phyloP scores from a whole-genome alignment of 1,284 basidiomycete genomes.

The Mycena citricolor region DNA sequence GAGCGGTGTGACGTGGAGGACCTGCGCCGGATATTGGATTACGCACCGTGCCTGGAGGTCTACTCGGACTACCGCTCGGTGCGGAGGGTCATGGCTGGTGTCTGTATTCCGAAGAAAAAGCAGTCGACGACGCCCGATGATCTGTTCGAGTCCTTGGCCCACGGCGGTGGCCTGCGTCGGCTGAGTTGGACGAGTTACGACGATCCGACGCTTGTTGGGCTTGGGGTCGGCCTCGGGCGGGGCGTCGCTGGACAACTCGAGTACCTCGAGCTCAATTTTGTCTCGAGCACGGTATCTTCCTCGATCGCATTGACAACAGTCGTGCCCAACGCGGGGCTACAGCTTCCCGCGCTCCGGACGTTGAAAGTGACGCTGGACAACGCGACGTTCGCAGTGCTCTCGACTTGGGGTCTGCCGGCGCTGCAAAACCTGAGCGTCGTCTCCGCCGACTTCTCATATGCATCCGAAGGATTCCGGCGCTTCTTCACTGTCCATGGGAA shows the following conservation, averaged over 20 bases:
- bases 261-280: slow-evolving; percentile 48
- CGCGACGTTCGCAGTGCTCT: slow-evolving; percentile 62
- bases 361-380: slow-evolving; percentile 72
- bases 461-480: slow-evolving; percentile 55
- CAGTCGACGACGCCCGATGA: slow-evolving; percentile 38
- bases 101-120: neutral
- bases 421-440: slow-evolving; percentile 64
- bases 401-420: slow-evolving; percentile 56
- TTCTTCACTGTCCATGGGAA: slow-evolving; percentile 67
- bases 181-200: slow-evolving; percentile 73
- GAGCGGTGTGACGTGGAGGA: slow-evolving; percentile 67
- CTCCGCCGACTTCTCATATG: slow-evolving; percentile 66
- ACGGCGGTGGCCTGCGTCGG: slow-evolving; percentile 49
- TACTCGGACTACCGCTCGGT: slow-evolving; percentile 66
- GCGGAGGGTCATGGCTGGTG: slow-evolving; percentile 35
- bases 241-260: slow-evolving; percentile 41
- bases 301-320: slow-evolving; percentile 23
- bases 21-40: slow-evolving; percentile 62
- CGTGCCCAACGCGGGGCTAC: slow-evolving; percentile 22
- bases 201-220: slow-evolving; percentile 37
- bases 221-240: slow-evolving; percentile 10
- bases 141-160: slow-evolving; percentile 57
- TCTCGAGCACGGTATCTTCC: slow-evolving; percentile 29
- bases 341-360: slow-evolving; percentile 45
- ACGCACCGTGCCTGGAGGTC: slow-evolving; percentile 55